Percentiles rank a stretch among this genome's conserved stretches.
These are phyloP conservation scores for Castanopsis chinensis DNA, from an alignment of 306 rosid genomes.

Conservation along the genomic window DNA sequence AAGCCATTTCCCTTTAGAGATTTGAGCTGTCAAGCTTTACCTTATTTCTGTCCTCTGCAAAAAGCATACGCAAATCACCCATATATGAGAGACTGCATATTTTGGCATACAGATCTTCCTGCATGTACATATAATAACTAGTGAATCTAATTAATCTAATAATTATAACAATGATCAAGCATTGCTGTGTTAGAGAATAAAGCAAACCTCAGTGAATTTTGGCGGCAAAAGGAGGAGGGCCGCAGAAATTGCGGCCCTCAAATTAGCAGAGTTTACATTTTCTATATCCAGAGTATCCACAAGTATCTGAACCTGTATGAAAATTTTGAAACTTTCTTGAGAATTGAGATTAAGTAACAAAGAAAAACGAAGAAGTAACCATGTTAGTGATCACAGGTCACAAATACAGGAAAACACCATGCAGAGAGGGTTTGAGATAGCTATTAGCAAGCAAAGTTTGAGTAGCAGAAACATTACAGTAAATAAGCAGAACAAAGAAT, in stretches of 20 bases:
- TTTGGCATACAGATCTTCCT: conserved; percentile 90
- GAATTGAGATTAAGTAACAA: neutral
- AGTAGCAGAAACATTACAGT: neutral
- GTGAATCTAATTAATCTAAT: conserved; percentile 20
- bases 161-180: conserved; percentile 6
- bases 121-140: conserved; percentile 25
- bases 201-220: conserved; percentile 72
- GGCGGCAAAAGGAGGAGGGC: conserved; percentile 89
- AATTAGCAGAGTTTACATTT: conserved; percentile 58
- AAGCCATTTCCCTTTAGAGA: conserved; percentile 11
- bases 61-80: conserved; percentile 91
- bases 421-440: conserved; percentile 13
- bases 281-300: conserved; percentile 60
- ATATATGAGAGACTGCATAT: conserved; percentile 85
- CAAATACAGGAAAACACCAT: conserved; percentile 2
- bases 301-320: conserved; percentile 62
- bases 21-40: conserved; percentile 37
- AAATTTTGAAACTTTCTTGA: conserved; percentile 7
- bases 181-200: conserved; percentile 6
- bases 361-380: neutral
- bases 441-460: neutral
- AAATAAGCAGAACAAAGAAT: neutral
- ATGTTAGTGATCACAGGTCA: neutral
- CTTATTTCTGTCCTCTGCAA: conserved; percentile 94
- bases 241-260: conserved; percentile 81